Base-by-base conservation (phyloP, 495 filamentous ascomycete genomes). In the Chaetomium cochliodes region DNA sequence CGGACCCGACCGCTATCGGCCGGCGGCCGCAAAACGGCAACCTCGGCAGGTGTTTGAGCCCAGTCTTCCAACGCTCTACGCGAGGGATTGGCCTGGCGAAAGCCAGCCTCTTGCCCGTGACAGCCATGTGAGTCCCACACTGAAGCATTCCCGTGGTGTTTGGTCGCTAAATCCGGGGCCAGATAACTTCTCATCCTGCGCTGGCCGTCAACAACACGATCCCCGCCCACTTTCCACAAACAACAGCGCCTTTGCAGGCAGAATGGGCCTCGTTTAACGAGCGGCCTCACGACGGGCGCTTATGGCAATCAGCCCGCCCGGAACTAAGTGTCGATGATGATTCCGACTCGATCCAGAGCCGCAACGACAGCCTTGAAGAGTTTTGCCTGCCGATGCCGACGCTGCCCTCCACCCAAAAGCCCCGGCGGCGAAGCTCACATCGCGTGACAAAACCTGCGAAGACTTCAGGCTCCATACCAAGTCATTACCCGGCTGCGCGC, bases 241-340 rank as follows among this genome's bases (percentile, higher is more conserved):
- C 60, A 9, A 46, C 61, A 7, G 26, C 57, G 6, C 30, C 61
- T 9, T 26, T 53, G n/a, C 65, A 57, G 22, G 22, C 64, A 1
- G 68, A 68, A 62, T 73, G 70, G 66, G 46, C 68, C 22, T 51
- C 65, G 0, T 60, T 67, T 15, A 65, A 42, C 13, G 26, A 46
- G 41, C 62, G 58, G 4, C 33, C 47, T 16, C 59, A 47, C 8
- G 55, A 44, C 11, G 47, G 50, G 20, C 44, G 66, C 49, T 53
- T 62, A 39, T 67, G 70, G 72, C 58, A 58, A 9, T 9, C 62
- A 11, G 11, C 61, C 15, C 62, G 53, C 1, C 30, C 46, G 0
- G 54, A 44, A 6, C 41, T 66, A 55, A 65, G 56, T 18, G 30
- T 56, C 51, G 70, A 73, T 7, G 72, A 74, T 41, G 72, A 74